These are phyloP conservation scores for Cyberlindnera mycetangii DNA, from an alignment of 805 yeast genomes.

Conservation along the genomic window DNA sequence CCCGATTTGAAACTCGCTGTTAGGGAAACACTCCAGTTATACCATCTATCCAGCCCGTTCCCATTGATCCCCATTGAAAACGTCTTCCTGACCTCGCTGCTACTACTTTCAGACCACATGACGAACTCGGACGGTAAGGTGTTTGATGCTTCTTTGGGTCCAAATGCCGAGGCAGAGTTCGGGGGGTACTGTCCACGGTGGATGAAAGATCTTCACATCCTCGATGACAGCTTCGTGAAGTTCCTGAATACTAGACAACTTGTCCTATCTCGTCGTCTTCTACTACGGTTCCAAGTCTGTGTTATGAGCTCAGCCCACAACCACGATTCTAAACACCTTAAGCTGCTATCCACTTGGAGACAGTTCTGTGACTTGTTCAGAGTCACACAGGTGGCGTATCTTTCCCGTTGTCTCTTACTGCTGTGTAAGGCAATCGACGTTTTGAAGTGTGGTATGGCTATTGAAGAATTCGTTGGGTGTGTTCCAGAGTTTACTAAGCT, in stretches of 20 bases:
- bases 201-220: slow-evolving; percentile 4
- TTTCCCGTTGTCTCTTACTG: slow-evolving; percentile 7
- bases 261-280: neutral
- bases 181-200: slow-evolving; percentile 1
- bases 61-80: slow-evolving; percentile 6
- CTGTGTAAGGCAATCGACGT: slow-evolving; percentile 9
- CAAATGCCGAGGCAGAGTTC: neutral
- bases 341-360: slow-evolving; percentile 7
- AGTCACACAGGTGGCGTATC: slow-evolving; percentile 2
- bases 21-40: neutral
- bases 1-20: neutral
- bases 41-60: neutral
- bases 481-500: slow-evolving; percentile 4
- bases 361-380: slow-evolving; percentile 7
- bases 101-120: slow-evolving; percentile 4
- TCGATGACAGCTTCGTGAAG: slow-evolving; percentile 4
- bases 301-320: neutral
- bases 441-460: slow-evolving; percentile 8
- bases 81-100: slow-evolving; percentile 4
- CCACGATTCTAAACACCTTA: neutral
- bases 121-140: neutral
- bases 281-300: slow-evolving; percentile 1
- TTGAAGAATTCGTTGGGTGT: slow-evolving; percentile 6
- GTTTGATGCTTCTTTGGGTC: neutral
- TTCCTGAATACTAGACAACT: neutral